Evolutionary conservation across 495 filamentous ascomycete species (phyloP).

Genomic region (Aspergillus haitiensis): DNA sequence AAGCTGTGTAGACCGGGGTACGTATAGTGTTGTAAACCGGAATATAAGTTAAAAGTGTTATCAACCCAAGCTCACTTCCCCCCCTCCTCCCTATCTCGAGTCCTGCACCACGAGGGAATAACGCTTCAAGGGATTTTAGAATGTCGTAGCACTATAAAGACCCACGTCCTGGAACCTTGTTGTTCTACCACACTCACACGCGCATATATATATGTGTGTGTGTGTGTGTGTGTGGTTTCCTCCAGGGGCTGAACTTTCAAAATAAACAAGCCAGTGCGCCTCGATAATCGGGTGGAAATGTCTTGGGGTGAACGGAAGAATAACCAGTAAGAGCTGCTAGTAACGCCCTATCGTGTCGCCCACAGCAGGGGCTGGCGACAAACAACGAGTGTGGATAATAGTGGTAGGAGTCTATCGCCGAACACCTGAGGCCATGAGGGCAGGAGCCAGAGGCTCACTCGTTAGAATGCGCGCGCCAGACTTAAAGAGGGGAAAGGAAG

Average conservation of each 20-base stretch:
- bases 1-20: background rate
- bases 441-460: conserved; percentile 11
- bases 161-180: conserved; percentile 1
- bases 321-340: background rate
- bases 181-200: conserved; percentile 14
- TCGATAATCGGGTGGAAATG: background rate
- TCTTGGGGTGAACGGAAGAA: background rate
- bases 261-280: background rate
- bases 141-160: background rate
- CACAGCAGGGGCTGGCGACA: conserved; percentile 5
- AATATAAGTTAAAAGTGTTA: background rate
- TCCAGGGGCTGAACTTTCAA: background rate
- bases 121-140: background rate
- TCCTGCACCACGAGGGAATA: background rate
- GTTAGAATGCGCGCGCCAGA: background rate
- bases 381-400: conserved; percentile 9
- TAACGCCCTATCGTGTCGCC: conserved; percentile 4
- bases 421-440: conserved; percentile 17
- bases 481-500: background rate
- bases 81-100: background rate
- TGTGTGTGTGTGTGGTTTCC: background rate
- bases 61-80: background rate
- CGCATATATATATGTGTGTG: background rate
- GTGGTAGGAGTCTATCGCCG: conserved; percentile 9
- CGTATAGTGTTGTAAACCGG: background rate